Percentiles rank a stretch among this genome's conserved stretches.
These are phyloP conservation scores for Diplodia seriata DNA, from an alignment of 2,329 filamentous ascomycete species.

Conservation along the genomic window DNA sequence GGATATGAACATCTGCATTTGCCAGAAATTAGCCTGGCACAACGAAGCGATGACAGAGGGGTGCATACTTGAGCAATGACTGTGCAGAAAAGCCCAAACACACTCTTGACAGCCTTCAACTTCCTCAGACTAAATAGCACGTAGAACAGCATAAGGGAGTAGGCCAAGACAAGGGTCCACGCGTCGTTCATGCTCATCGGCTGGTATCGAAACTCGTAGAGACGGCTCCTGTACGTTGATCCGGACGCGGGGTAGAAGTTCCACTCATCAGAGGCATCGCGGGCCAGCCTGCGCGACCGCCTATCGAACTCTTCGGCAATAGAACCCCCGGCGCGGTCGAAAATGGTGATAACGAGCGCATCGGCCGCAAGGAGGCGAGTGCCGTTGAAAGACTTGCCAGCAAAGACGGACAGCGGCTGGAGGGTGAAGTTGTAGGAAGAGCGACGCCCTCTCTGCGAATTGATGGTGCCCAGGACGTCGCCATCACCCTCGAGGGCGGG, in stretches of 20 bases:
- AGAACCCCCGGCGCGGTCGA: constrained; percentile 70
- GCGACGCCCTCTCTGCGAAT: constrained; percentile 65
- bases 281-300: constrained; percentile 62
- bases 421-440: constrained; percentile 77
- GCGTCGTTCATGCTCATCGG: constrained; percentile 74
- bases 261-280: constrained; percentile 63
- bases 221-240: constrained; percentile 60
- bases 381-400: constrained; percentile 77
- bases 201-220: constrained; percentile 81
- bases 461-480: constrained; percentile 73
- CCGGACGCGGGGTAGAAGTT: constrained; percentile 69
- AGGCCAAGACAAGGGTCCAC: constrained; percentile 68
- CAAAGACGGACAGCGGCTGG: constrained; percentile 80
- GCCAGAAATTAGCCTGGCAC: constrained; percentile 24
- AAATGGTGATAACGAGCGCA: constrained; percentile 77
- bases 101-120: constrained; percentile 76
- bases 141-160: constrained; percentile 68
- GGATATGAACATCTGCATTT: constrained; percentile 65
- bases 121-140: constrained; percentile 72
- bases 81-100: constrained; percentile 73
- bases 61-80: constrained; percentile 67
- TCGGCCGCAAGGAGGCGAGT: constrained; percentile 73
- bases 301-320: constrained; percentile 71
- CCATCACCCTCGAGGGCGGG: constrained; percentile 64
- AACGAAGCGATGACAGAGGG: constrained; percentile 1